phyloP scores from a whole-genome alignment of 2,329 filamentous ascomycete species.

The Trichophyton verrucosum region DNA sequence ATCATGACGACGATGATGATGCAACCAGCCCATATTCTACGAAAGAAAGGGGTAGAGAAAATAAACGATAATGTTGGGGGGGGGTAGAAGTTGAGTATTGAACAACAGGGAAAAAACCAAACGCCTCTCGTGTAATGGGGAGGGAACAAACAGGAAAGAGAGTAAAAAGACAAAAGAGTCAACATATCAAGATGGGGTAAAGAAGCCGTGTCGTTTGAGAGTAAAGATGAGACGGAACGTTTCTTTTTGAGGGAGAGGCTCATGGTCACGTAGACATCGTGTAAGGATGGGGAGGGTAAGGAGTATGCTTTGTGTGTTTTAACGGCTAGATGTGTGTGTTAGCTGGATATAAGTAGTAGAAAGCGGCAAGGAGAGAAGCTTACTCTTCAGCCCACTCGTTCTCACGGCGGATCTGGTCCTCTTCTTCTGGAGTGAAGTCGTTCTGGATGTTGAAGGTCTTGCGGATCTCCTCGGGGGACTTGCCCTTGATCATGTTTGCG shows the following conservation, averaged over 20 bases:
- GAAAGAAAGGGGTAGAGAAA: not conserved
- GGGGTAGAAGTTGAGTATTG: not conserved
- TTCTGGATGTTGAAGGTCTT: constrained; percentile 99
- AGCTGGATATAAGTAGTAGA: not conserved
- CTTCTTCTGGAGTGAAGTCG: constrained; percentile 96
- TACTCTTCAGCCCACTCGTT: constrained; percentile 84
- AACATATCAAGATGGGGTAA: not conserved
- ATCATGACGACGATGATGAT: no score
- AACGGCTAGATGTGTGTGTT: not conserved
- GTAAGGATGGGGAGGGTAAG: not conserved
- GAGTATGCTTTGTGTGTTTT: not conserved
- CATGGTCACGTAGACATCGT: not conserved
- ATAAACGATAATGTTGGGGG: not conserved
- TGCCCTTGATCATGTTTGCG: constrained; percentile 99
- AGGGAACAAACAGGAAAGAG: not conserved
- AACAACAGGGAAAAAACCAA: not conserved
- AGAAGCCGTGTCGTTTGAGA: not conserved
- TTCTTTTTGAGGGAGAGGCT: not conserved
- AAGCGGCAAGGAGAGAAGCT: constrained; percentile 17
- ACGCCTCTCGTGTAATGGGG: not conserved
- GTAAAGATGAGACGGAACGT: not conserved
- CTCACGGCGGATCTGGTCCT: constrained; percentile 89
- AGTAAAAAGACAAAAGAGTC: not conserved
- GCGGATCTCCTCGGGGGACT: constrained; percentile 96
- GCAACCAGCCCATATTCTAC: not conserved